Conservation (phyloP, 345 rosid genomes). For the Firmiana major region DNA sequence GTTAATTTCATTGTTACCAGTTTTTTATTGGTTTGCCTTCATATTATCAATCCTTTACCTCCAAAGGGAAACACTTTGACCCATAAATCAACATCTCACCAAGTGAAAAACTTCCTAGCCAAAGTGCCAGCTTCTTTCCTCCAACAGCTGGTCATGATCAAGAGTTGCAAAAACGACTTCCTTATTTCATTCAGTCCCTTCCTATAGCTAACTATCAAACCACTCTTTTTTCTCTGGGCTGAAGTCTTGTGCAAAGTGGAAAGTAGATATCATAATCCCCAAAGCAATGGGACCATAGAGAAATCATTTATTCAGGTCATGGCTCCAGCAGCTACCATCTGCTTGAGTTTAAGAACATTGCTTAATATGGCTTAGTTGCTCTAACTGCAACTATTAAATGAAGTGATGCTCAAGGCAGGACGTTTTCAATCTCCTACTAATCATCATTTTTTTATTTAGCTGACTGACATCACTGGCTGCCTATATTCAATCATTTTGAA, state of each 20-base stretch:
- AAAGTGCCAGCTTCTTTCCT: background rate
- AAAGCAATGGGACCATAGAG: constrained; percentile 25
- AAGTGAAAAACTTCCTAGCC: background rate
- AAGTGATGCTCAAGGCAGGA: constrained; percentile 28
- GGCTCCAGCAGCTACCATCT: constrained; percentile 4
- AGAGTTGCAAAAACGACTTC: constrained; percentile 16
- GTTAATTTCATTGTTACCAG: background rate
- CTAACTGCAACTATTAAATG: constrained; percentile 22
- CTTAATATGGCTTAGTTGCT: constrained; percentile 23
- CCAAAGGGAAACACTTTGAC: background rate
- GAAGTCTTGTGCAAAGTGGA: background rate
- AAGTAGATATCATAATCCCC: constrained; percentile 9
- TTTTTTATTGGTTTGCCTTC: background rate
- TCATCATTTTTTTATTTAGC: constrained; percentile 18
- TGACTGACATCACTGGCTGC: constrained; percentile 8
- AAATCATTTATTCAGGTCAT: background rate
- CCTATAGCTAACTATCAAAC: background rate
- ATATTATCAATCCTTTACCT: background rate
- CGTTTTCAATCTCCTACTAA: constrained; percentile 26
- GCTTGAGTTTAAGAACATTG: background rate
- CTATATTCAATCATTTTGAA: too few species aligned
- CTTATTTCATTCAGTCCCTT: constrained; percentile 15
- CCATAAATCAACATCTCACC: background rate
- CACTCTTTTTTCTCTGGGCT: constrained; percentile 7
- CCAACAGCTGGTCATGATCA: constrained; percentile 5